Evolutionary conservation across 2,329 filamentous ascomycete species (phyloP), one percentile per base, ranked within the genome.

Genomic region (Cercospora janseana): DNA sequence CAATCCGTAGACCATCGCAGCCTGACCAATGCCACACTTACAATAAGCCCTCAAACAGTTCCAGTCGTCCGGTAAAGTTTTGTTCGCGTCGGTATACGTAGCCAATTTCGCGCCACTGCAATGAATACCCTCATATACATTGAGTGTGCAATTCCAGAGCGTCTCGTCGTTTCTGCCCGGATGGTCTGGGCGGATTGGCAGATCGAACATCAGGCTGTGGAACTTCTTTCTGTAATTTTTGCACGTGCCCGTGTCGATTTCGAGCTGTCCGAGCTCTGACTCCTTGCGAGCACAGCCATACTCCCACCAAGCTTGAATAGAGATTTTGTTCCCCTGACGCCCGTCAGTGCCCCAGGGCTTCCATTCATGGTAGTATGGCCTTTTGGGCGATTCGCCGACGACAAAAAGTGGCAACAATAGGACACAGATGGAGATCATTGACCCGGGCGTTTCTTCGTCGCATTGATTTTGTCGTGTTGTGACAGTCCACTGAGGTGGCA

Each of bases 161-260:
- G 41, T 44, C 24, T 44, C 16, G 6, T 44, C 41, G 18, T 44
- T 31, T 10, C 16, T 7, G 20, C 21, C 28, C 13, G 41, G 41
- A 24, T 31, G 26, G 15, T 44, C 28, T 3, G 41, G 41, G 21
- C 41, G 41, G 21, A 31, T 16, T 21, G 26, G 28, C 26, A 44
- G 27, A n/a, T 44, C 41, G 8, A 28, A 44, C 41, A 44, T 18
- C 26, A 44, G n/a, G 27, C 41, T 44, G 12, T 44, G 26, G 12
- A 44, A 32, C 15, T 31, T 28, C 6, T 28, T 13, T 21, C 16
- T 13, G 41, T 29, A 44, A 20, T n/a, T 44, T 28, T 44, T 44
- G 41, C 41, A 44, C 18, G 20, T 13, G 26, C 41, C 41, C 12
- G 41, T 16, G 21, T 31, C 4, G 3, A 44, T 26, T 4, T 44